phyloP scores from a whole-genome alignment of 2,329 filamentous ascomycete species.

The Cercospora nicotianae region DNA sequence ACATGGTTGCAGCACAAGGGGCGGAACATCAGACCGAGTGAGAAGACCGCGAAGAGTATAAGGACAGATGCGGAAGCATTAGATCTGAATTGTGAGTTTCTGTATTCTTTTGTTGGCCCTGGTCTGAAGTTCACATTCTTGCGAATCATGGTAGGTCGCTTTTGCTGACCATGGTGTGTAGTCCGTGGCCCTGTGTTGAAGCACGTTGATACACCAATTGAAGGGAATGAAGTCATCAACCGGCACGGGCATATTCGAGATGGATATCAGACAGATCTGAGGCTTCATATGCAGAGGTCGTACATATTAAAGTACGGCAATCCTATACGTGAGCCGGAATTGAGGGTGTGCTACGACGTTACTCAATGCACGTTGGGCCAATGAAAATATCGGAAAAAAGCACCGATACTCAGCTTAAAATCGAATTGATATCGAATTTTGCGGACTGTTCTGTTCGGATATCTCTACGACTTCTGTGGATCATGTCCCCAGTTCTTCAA shows the following conservation, averaged over 20 bases:
- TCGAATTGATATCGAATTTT: neutral
- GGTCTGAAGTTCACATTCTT: neutral
- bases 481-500: slow-evolving; percentile 61
- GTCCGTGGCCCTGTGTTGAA: neutral
- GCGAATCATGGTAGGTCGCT: neutral
- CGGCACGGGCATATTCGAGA: slow-evolving; percentile 10
- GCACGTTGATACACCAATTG: neutral
- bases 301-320: neutral
- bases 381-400: neutral
- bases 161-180: neutral
- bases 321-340: neutral
- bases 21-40: no score
- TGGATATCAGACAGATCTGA: slow-evolving; percentile 4
- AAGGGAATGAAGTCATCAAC: neutral
- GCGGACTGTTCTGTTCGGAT: neutral
- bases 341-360: neutral
- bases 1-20: neutral
- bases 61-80: neutral
- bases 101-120: neutral
- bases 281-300: neutral
- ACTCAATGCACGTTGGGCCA: neutral
- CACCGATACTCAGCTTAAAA: neutral
- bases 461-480: slow-evolving; percentile 9
- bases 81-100: neutral
- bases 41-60: neutral